phyloP scores from a whole-genome alignment of 2,329 filamentous ascomycete genomes.

The Calycina herbarum region DNA sequence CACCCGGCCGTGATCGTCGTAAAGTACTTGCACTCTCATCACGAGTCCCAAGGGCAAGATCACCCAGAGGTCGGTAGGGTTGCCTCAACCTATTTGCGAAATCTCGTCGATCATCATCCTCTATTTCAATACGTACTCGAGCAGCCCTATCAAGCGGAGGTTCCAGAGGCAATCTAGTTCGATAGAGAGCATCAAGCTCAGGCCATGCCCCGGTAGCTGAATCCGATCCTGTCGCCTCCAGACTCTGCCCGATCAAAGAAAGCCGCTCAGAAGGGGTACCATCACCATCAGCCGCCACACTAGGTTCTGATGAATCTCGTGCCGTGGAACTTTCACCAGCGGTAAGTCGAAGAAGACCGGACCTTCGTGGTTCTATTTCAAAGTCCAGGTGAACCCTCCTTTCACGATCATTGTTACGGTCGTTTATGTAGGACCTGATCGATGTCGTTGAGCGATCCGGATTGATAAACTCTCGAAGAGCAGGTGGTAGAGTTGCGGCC shows the following conservation, averaged over 20 bases:
- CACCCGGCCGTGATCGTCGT: slow-evolving; percentile 42
- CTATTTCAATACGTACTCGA: slow-evolving; percentile 32
- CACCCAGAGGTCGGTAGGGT: slow-evolving; percentile 32
- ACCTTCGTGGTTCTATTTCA: slow-evolving; percentile 27
- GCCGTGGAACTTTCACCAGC: slow-evolving; percentile 29
- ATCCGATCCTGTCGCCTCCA: slow-evolving; percentile 32
- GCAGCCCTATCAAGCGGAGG: slow-evolving; percentile 27
- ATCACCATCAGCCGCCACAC: slow-evolving; percentile 23
- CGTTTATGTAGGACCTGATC: slow-evolving; percentile 37
- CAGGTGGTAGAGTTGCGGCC: slow-evolving; percentile 29
- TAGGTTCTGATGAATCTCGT: slow-evolving; percentile 22
- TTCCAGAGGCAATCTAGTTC: slow-evolving; percentile 36
- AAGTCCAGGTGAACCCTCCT: slow-evolving; percentile 27
- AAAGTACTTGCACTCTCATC: slow-evolving; percentile 33
- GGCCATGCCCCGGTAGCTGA: slow-evolving; percentile 40
- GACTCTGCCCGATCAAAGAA: slow-evolving; percentile 24
- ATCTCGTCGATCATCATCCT: slow-evolving; percentile 37
- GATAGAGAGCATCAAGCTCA: slow-evolving; percentile 46
- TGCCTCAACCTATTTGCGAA: slow-evolving; percentile 33
- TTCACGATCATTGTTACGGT: slow-evolving; percentile 38
- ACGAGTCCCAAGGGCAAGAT: slow-evolving; percentile 31
- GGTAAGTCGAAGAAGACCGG: slow-evolving; percentile 31
- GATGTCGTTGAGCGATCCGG: slow-evolving; percentile 34
- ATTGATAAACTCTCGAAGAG: slow-evolving; percentile 36
- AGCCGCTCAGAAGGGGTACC: slow-evolving; percentile 31